phyloP scores from a whole-genome alignment of 2,329 filamentous ascomycete species.

The Colletotrichum sp. region DNA sequence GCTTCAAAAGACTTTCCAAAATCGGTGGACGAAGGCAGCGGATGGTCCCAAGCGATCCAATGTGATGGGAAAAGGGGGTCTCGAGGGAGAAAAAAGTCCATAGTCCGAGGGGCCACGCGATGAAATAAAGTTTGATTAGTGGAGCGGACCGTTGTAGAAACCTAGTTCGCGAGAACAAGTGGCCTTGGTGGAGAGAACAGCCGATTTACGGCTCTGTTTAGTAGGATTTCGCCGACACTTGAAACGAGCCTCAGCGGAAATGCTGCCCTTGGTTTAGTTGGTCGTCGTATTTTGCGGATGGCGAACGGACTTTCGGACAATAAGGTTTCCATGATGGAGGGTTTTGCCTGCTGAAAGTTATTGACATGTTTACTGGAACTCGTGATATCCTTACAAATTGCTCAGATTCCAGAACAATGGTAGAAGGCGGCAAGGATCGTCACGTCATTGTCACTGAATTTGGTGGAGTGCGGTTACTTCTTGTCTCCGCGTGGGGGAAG shows the following conservation, averaged over 20 bases:
- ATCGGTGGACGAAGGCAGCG: background rate
- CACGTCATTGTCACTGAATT: background rate
- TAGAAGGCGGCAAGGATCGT: background rate
- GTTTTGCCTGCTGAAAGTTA: background rate
- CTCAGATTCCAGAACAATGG: background rate
- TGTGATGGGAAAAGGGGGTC: background rate
- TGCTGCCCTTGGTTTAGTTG: background rate
- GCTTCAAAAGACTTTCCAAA: background rate
- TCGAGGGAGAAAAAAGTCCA: background rate
- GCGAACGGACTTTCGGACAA: background rate
- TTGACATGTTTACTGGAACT: background rate
- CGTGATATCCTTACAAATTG: background rate
- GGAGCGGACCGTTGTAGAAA: background rate
- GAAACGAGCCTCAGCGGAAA: background rate
- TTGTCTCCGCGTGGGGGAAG: background rate
- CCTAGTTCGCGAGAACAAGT: background rate
- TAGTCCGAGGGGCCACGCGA: background rate
- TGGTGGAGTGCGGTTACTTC: background rate
- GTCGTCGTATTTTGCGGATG: background rate
- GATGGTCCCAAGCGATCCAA: background rate
- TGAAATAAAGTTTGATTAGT: slow-evolving; percentile 6
- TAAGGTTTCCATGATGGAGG: background rate
- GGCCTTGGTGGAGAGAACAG: background rate
- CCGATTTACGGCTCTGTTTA: background rate
- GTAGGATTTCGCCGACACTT: background rate